Evolutionary conservation across 1,284 basidiomycete species (phyloP), one percentile per base, ranked within the genome.

Genomic region (Athelia psychrophila): DNA sequence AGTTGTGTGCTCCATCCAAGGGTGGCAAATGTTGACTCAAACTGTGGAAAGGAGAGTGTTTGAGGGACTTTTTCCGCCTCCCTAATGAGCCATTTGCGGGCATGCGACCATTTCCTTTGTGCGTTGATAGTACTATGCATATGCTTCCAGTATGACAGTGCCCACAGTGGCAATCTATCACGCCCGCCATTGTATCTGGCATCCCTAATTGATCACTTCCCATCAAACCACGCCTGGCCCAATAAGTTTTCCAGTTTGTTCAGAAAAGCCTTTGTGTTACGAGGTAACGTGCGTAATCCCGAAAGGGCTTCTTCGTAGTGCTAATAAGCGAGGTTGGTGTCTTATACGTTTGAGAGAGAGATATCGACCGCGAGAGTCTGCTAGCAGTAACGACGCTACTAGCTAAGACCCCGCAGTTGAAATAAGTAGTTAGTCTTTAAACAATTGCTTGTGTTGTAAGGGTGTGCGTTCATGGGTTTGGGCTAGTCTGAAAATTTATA

Each of bases 211-310:
- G 63, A 63, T 44, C 55, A 52, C 19, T 51, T 48, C 6, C 63
- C 62, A 45, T 62, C 53, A 35, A 63, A 49, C 63, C 62, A 65
- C 8, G 52, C 53, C 47, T 65, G 61, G 16, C 60, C 57, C 36
- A 57, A 55, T n/a, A 45, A 56, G 2, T 48, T 27, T 42, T 53
- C 47, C 10, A 64, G 53, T 19, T 53, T 47, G 8, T 45, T 27
- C 10, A 64, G 49, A 13, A 57, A 52, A 12, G 44, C 45, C 9
- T 13, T 4, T 3, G 52, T n/a, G n/a, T n/a, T n/a, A n/a, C n/a
- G n/a, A n/a, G n/a, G n/a, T n/a, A n/a, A n/a, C n/a, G n/a, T n/a
- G n/a, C n/a, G n/a, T n/a, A n/a, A n/a, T n/a, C n/a, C n/a, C n/a
- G n/a, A n/a, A n/a, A n/a, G n/a, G n/a, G n/a, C n/a, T n/a, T n/a